Evolutionary conservation across 192 early-diverging fungal genomes (phyloP), one percentile per base, ranked within the genome.

Genomic region (Spinellus fusiger): DNA sequence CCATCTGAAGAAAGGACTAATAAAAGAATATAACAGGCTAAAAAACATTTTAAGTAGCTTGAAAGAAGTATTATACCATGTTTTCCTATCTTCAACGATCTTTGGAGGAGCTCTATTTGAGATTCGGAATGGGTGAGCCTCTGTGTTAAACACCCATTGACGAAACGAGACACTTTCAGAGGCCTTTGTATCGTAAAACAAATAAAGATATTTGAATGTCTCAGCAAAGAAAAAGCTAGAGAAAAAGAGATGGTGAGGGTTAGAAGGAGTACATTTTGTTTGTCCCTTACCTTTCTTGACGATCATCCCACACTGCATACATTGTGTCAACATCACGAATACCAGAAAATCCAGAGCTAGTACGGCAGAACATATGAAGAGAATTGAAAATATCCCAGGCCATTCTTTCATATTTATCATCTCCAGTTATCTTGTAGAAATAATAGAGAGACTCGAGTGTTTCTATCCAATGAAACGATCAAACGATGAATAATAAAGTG

Each of bases 161-260:
- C 91, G 86, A 34, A 95, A 73, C 8, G 89, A 72, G 32, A 93
- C 63, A 20, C 40, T 33, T 9, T 56, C 35, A 6, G 80, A 53
- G 60, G 84, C 70, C 0, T 77, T 53, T 28, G 78, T 71, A 16
- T 84, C 81, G 67, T 93, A 96, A 49, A 96, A 77, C 65, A 98
- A 61, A 69, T 92, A 98, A 25, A 94, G 77, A 69, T 98, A 98
- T 74, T 98, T 98, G 59, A 98, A 82, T 0, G 94, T 95, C 69
- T 98, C 96, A 0, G 94, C 93, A 58, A 95, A 69, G 65, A 98
- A 94, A 73, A 94, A 98, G 35, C 87, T 86, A 33, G 0, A 31
- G 22, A 48, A 16, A 15, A 1, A 12, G 20, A 50, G 29, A 60
- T 5, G 15, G 40, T 6, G n/a, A 13, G 46, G 22, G 15, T 35